phyloP scores from a whole-genome alignment of 2,329 filamentous ascomycete species.

The Pleurostoma richardsiae region DNA sequence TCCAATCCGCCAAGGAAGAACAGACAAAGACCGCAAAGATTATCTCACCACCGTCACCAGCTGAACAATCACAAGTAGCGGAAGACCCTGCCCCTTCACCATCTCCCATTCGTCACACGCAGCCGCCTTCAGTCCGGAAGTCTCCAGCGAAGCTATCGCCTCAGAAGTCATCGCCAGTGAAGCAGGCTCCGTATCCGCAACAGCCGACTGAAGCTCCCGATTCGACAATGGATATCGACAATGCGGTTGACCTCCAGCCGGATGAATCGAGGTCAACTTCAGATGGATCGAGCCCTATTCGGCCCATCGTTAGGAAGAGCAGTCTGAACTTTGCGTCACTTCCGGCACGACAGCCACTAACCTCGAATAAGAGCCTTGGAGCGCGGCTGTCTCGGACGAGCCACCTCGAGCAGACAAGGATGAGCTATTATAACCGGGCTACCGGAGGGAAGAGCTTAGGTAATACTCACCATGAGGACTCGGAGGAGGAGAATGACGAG shows the following conservation, averaged over 20 bases:
- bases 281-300: slow-evolving; percentile 67
- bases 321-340: slow-evolving; percentile 92
- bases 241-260: slow-evolving; percentile 15
- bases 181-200: neutral
- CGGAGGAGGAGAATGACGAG: slow-evolving; percentile 44
- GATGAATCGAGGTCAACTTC: slow-evolving; percentile 57
- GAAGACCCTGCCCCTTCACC: slow-evolving; percentile 2
- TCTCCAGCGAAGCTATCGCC: slow-evolving; percentile 8
- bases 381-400: slow-evolving; percentile 69
- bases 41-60: slow-evolving; percentile 6
- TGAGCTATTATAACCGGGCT: slow-evolving; percentile 68
- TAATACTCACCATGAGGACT: slow-evolving; percentile 36
- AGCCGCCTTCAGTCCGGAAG: neutral
- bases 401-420: slow-evolving; percentile 67
- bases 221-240: neutral
- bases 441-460: slow-evolving; percentile 72
- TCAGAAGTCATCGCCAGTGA: neutral
- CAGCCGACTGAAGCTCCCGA: neutral
- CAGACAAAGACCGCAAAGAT: slow-evolving; percentile 22
- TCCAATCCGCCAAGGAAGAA: slow-evolving; percentile 40
- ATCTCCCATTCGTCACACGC: slow-evolving; percentile 3
- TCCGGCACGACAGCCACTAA: slow-evolving; percentile 83
- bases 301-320: slow-evolving; percentile 81
- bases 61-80: slow-evolving; percentile 1
- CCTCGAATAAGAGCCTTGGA: slow-evolving; percentile 77